Conservation (phyloP, 768 basidiomycete species). For the Podaxis mareebaensis region DNA sequence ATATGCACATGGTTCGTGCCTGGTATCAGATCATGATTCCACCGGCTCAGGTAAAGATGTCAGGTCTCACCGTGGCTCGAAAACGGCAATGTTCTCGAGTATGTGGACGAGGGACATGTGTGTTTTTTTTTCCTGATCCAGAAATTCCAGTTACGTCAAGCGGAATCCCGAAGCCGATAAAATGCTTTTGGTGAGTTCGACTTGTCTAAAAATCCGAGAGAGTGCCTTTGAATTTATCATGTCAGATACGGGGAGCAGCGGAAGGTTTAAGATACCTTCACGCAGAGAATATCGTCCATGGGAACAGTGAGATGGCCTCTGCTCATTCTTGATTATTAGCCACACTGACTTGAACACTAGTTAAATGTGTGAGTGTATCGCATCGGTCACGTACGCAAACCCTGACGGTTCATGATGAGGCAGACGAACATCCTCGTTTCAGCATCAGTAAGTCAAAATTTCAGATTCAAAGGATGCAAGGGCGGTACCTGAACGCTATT, state of each 20-base stretch:
- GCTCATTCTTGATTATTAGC: conserved; percentile 1
- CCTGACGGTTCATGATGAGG: conserved; percentile 2
- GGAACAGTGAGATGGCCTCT: conserved; percentile 50
- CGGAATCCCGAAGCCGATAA: conserved; percentile 38
- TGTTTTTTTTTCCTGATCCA: neutral
- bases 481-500: conserved; percentile 1
- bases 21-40: neutral
- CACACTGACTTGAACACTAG: conserved; percentile 27
- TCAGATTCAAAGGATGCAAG: neutral
- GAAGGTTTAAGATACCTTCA: conserved; percentile 61
- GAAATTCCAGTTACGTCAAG: conserved; percentile 39
- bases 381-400: no score
- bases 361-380: conserved; percentile 54
- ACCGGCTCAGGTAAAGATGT: neutral
- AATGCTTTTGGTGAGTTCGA: conserved; percentile 39
- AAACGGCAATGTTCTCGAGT: conserved; percentile 58
- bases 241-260: conserved; percentile 53
- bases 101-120: conserved; percentile 17
- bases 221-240: neutral
- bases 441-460: conserved; percentile 35
- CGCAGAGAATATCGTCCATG: conserved; percentile 51
- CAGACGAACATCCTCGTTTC: conserved; percentile 64
- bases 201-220: neutral
- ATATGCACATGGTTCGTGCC: conserved; percentile 46
- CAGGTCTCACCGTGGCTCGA: conserved; percentile 67